Base-by-base conservation (phyloP, 495 filamentous ascomycete genomes). In the Lindgomyces ingoldianus region DNA sequence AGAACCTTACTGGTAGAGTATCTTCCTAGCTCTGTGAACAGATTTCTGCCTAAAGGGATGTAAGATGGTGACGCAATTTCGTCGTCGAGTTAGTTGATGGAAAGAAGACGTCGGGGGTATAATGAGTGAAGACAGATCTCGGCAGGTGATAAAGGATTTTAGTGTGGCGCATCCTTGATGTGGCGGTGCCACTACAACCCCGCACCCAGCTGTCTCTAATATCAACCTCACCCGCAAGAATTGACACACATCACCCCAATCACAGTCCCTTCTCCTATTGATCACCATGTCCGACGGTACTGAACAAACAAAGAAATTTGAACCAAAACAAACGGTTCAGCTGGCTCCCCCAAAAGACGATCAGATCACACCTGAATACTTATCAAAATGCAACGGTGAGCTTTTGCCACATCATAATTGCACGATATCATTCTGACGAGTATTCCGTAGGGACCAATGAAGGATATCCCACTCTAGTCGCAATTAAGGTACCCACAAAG, bases 261-360 rank as follows among this genome's bases (percentile, higher is more conserved):
- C 6, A 39, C 6, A 6, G 6, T 14, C 33, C 33, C 14, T 39
- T 14, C 6, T 39, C 33, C 6, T 39, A 39, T 39, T 39, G 14
- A 14, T 12, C 27, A 69, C 29, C 53, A 72, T 70, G 69, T 54
- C 62, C 26, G 65, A 62, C 4, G 22, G 55, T 33, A 56, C 52
- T 44, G 57, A 55, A 2, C 57, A 87, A 81, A 73, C 83, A 18
- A 86, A 85, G 68, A 85, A 84, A 68, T 98, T 98, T 73, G 85
- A 87, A 62, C 94, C 94, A 62, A 97, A 96, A 76, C 78, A 81
- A 11, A 87, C 91, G 18, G 88, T 96, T 56, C 76, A 87, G 66
- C 86, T 99, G 49, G 81, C 87, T 53, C 90, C 91, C 45, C 94
- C 94, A 21, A 96, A 93, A 78, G 84, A 91, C 66, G 93, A 97